phyloP scores from a whole-genome alignment of 106 monocot species.

The Dioscorea alata region DNA sequence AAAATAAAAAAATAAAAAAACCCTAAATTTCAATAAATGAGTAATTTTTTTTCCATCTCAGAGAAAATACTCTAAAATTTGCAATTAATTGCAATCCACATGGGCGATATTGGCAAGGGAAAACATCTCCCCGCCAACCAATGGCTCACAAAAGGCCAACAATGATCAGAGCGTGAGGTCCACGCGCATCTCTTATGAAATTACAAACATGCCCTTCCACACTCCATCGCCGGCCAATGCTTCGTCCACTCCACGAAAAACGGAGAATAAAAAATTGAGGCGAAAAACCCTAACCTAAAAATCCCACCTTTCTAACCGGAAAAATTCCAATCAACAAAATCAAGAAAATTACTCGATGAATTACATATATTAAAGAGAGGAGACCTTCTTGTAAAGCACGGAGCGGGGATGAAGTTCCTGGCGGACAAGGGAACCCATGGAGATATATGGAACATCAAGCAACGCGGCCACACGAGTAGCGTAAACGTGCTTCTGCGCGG shows the following conservation, averaged over 20 bases:
- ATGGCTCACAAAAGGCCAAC: no score
- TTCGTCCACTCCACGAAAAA: no score
- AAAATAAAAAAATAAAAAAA: no score
- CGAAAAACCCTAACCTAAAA: no score
- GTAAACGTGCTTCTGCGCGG: constrained; percentile 57
- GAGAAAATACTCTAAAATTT: no score
- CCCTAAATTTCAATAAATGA: background rate
- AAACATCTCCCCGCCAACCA: no score
- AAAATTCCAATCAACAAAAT: background rate
- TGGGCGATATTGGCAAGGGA: background rate
- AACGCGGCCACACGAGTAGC: constrained; percentile 71
- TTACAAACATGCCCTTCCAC: no score
- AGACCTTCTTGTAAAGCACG: constrained; percentile 74
- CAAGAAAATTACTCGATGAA: background rate
- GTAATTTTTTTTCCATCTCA: background rate
- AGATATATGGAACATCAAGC: constrained; percentile 82
- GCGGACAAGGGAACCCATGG: constrained; percentile 87
- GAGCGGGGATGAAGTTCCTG: constrained; percentile 83
- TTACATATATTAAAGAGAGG: background rate
- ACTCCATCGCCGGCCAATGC: no score
- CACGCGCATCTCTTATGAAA: background rate
- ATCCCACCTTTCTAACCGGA: no score
- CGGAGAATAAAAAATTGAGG: no score
- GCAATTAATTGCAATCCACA: background rate
- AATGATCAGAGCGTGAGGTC: background rate